These are phyloP conservation scores for Populus pruinosa DNA, from an alignment of 345 rosid genomes.

Conservation along the genomic window DNA sequence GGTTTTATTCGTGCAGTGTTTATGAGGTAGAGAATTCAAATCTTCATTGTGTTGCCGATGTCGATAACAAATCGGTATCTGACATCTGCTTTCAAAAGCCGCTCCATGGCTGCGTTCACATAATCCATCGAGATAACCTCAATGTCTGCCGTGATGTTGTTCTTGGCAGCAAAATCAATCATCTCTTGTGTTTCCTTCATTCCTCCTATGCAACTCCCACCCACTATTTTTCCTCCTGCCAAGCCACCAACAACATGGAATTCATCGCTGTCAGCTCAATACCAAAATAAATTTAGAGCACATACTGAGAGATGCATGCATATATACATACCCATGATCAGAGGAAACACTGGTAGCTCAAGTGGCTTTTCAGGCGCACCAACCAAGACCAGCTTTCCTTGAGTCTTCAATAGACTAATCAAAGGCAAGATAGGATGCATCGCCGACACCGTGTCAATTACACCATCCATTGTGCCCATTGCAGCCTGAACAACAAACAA, in stretches of 20 bases:
- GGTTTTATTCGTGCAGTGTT: neutral
- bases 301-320: too few relatives aligned
- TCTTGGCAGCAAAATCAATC: slow-evolving; percentile 9
- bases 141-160: slow-evolving; percentile 7
- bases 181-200: slow-evolving; percentile 16
- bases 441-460: neutral
- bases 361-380: slow-evolving; percentile 1
- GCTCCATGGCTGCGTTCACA: slow-evolving; percentile 20
- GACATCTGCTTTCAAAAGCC: neutral
- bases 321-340: neutral
- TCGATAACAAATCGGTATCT: neutral
- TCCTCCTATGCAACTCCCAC: slow-evolving; percentile 7
- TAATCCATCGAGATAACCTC: slow-evolving; percentile 5
- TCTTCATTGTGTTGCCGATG: neutral
- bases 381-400: neutral
- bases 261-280: too few relatives aligned
- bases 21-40: neutral
- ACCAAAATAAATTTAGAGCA: too few relatives aligned
- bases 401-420: neutral
- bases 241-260: neutral
- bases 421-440: neutral
- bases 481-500: neutral
- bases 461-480: neutral
- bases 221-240: slow-evolving; percentile 11
- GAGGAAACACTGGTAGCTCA: neutral